Base-by-base conservation (phyloP, 179 eudicot genomes). In the Spergularia azorica region DNA sequence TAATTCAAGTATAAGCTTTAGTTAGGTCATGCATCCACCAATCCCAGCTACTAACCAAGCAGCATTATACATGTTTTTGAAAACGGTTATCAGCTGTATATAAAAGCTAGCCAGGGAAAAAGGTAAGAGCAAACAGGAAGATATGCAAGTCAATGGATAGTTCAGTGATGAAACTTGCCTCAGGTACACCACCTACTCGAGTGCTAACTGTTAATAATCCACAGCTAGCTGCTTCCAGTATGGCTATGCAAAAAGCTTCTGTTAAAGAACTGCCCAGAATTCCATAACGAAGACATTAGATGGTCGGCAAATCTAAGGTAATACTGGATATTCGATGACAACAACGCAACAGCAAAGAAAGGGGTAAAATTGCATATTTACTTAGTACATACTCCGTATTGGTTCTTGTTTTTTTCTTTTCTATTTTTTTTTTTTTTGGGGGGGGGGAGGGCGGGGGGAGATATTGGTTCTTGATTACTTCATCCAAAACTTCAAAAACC, bases 211-310 rank as follows among this genome's bases (percentile, higher is more conserved):
- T 93, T 78, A 95, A 79, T 78, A 95, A 82, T 79, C 97, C 98
- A 85, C 98, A 95, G 81, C 98, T 95, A 76, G 98, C 97, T 81
- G 98, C 97, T 87, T 95, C 98, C 86, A 95, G 79, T 84, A 95
- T 93, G 73, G 98, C 98, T 87, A 95, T 95, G 84, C 98, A 95
- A 83, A 95, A 93, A 43, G 98, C 98, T 89, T 95, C 98, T 50
- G 97, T 95, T 68, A 95, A 86, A 72, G 97, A 95, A 76, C 98
- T 95, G 85, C 67, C 73, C 85, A 76, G 32, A 81, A 78, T 61
- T 57, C 15, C 66, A 54, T 32, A 72, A 46, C 6, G 11, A 63
- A 69, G 48, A 63, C 16, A 74, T 69, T 9, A 64, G 18, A 56
- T 77, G 64, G 21, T n/a, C 14, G 9, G 20, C 36, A 68, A 65